Conservation (phyloP, 805 yeast species). For the Cyberlindnera euphorbiiphila region DNA sequence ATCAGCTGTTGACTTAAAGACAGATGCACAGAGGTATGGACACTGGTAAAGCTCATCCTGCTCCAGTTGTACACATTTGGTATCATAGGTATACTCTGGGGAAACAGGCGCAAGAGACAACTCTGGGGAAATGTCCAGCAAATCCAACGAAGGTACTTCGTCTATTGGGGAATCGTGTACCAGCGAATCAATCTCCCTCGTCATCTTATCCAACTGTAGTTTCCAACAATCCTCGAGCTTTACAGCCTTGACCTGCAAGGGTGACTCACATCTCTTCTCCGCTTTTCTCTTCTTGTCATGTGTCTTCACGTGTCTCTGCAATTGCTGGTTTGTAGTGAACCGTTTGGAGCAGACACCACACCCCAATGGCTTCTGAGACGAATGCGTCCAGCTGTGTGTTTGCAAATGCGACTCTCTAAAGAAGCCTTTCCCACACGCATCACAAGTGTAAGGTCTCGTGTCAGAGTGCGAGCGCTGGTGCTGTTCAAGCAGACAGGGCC, state of each 20-base stretch:
- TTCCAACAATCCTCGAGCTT: conserved; percentile 5
- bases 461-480: conserved; percentile 71
- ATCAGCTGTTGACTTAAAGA: conserved; percentile 1
- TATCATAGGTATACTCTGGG: conserved; percentile 1
- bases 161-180: conserved; percentile 10
- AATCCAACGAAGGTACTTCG: conserved; percentile 7
- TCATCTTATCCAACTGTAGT: conserved; percentile 8
- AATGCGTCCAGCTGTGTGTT: conserved; percentile 72
- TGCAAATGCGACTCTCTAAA: conserved; percentile 72
- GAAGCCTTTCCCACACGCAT: conserved; percentile 57
- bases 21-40: conserved; percentile 3
- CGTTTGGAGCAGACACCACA: conserved; percentile 59
- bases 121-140: conserved; percentile 7
- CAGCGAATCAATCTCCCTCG: conserved; percentile 11
- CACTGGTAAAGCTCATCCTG: conserved; percentile 2
- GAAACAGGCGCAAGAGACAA: neutral
- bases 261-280: too few species aligned
- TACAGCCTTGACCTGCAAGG: too few species aligned
- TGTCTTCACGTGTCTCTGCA: conserved; percentile 55
- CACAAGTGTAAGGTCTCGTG: conserved; percentile 69
- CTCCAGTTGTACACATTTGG: too few species aligned
- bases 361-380: conserved; percentile 48
- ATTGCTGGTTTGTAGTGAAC: conserved; percentile 54
- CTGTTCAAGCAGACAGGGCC: conserved; percentile 56
- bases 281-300: conserved; percentile 30